Percentiles rank a stretch among this genome's conserved stretches.
Evolutionary conservation across 805 yeast species (phyloP).

Genomic region (Yamadazyma sp.): DNA sequence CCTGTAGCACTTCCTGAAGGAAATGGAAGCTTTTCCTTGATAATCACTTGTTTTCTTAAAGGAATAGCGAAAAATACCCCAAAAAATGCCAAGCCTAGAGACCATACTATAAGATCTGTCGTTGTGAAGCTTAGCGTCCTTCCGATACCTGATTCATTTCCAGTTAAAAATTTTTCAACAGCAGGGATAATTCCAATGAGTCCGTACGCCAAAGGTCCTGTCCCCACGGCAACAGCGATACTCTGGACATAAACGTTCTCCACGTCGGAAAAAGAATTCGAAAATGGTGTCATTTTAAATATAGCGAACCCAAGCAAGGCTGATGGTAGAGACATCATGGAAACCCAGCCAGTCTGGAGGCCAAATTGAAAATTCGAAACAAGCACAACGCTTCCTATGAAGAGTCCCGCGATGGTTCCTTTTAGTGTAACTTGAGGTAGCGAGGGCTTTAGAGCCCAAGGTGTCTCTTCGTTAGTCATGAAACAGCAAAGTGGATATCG

Average conservation of each 20-base stretch:
- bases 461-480: not conserved
- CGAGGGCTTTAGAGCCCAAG: conserved; percentile 50
- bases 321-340: conserved; percentile 97
- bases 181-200: conserved; percentile 96
- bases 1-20: conserved; percentile 98
- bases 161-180: conserved; percentile 79
- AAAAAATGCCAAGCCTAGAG: conserved; percentile 82
- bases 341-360: conserved; percentile 97
- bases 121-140: conserved; percentile 34
- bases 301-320: conserved; percentile 84
- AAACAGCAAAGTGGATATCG: too few relatives aligned
- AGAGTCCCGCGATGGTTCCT: conserved; percentile 71
- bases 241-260: conserved; percentile 92
- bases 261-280: conserved; percentile 61
- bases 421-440: conserved; percentile 70
- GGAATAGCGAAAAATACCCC: conserved; percentile 96
- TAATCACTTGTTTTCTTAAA: conserved; percentile 78
- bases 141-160: conserved; percentile 71
- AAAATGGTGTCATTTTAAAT: conserved; percentile 61
- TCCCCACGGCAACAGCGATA: conserved; percentile 94
- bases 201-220: conserved; percentile 95
- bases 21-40: conserved; percentile 83
- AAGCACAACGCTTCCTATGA: conserved; percentile 84
- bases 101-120: conserved; percentile 72
- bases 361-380: conserved; percentile 95